Percentiles rank a stretch among this genome's conserved stretches.
Evolutionary conservation across 192 early-diverging fungal species (phyloP).

Genomic region (Coemansia javaensis): DNA sequence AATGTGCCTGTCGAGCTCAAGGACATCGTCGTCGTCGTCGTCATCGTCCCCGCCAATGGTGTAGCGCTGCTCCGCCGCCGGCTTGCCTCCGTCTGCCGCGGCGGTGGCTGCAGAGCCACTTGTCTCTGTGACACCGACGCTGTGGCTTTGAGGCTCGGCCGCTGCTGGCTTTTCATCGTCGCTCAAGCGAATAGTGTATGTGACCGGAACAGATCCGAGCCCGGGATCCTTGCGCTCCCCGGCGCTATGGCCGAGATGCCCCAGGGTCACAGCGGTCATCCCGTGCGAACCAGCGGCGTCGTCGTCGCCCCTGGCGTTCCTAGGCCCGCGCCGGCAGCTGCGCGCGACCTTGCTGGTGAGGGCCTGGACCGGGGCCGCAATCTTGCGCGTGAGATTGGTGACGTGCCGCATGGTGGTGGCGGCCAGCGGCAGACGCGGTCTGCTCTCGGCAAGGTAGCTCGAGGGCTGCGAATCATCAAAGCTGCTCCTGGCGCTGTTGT

Average conservation of each 20-base stretch:
- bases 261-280: no score
- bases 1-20: constrained; percentile 1
- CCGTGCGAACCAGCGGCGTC: background rate
- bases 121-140: background rate
- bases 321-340: background rate
- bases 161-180: constrained; percentile 2
- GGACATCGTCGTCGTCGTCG: background rate
- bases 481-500: constrained; percentile 7
- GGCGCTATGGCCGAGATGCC: no score
- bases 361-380: constrained; percentile 4
- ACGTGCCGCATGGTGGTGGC: background rate
- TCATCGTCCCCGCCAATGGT: background rate
- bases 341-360: background rate
- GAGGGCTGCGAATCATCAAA: constrained; percentile 20
- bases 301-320: background rate
- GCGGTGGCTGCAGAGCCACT: background rate
- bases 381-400: background rate
- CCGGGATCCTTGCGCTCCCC: background rate
- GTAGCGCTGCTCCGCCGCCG: background rate
- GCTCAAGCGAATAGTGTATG: constrained; percentile 4
- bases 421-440: constrained; percentile 13
- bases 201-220: background rate
- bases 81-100: background rate
- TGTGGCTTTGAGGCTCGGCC: background rate
- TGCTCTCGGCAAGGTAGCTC: constrained; percentile 43